Evolutionary conservation across 1,139 yeast species (phyloP).

Genomic region (Kodamaea arcana): DNA sequence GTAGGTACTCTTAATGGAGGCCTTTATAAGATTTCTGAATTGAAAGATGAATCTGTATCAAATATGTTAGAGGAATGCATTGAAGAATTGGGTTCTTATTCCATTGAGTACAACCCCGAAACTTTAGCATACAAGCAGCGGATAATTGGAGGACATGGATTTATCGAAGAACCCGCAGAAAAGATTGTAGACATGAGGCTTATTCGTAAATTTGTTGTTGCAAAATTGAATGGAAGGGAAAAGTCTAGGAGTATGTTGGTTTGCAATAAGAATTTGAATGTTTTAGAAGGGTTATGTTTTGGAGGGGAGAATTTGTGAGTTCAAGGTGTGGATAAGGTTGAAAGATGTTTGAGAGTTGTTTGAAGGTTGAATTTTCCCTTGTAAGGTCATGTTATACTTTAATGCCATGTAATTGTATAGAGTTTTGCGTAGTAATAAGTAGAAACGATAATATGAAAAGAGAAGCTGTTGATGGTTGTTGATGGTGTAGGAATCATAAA

Average conservation of each 20-base stretch:
- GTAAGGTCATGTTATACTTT: too few relatives aligned
- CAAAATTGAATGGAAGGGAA: conserved; percentile 3
- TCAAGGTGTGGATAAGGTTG: too few relatives aligned
- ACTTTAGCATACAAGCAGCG: conserved; percentile 3
- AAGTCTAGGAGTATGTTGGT: conserved; percentile 2
- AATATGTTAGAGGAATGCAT: conserved; percentile 11
- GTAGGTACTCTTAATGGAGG: conserved; percentile 39
- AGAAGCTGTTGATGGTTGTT: too few relatives aligned
- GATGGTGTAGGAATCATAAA: too few relatives aligned
- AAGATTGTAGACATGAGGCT: conserved; percentile 18
- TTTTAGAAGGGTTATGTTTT: conserved; percentile 6
- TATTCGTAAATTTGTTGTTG: conserved; percentile 13
- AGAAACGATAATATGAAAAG: too few relatives aligned
- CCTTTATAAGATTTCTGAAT: conserved; percentile 16
- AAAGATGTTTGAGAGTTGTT: too few relatives aligned
- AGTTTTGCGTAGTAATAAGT: too few relatives aligned
- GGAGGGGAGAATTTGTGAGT: conserved; percentile 4
- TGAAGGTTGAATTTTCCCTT: too few relatives aligned
- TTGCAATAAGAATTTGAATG: conserved; percentile 3
- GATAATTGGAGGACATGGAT: conserved; percentile 1
- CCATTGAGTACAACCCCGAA: conserved; percentile 7
- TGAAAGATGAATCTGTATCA: conserved; percentile 9
- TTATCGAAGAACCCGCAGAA: conserved; percentile 11
- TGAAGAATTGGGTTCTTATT: conserved; percentile 14
- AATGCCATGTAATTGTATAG: too few relatives aligned